Percentiles rank a stretch among this genome's conserved stretches.
Conservation (phyloP, 768 basidiomycete species). For the Kwoniella dendrophila region DNA sequence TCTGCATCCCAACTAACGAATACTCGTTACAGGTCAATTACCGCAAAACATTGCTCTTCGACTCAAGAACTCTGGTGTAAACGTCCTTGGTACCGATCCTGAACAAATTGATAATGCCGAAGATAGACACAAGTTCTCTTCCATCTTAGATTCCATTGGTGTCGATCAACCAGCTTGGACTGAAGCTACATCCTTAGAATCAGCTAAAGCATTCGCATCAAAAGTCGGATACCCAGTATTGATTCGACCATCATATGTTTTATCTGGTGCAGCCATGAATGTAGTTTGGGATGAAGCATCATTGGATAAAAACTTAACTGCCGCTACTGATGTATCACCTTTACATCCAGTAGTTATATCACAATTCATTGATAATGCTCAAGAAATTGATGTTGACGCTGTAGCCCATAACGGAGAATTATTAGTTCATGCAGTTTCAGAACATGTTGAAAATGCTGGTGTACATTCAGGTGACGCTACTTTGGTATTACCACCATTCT, state of each 20-base stretch:
- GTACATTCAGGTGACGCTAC: slow-evolving; percentile 99
- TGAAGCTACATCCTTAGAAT: slow-evolving; percentile 82
- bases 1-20: too few relatives aligned
- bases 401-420: slow-evolving; percentile 91
- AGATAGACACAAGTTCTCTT: slow-evolving; percentile 98
- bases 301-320: slow-evolving; percentile 91
- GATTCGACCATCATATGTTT: slow-evolving; percentile 95
- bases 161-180: slow-evolving; percentile 97
- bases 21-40: slow-evolving; percentile 84
- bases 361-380: slow-evolving; percentile 96
- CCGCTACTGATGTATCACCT: slow-evolving; percentile 92
- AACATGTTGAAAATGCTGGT: slow-evolving; percentile 98
- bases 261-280: slow-evolving; percentile 99
- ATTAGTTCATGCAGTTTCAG: slow-evolving; percentile 91
- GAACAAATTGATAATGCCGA: slow-evolving; percentile 94
- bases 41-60: slow-evolving; percentile 98
- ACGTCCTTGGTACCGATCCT: slow-evolving; percentile 94
- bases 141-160: slow-evolving; percentile 87
- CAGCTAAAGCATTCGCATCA: slow-evolving; percentile 86
- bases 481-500: slow-evolving; percentile 91
- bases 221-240: slow-evolving; percentile 94
- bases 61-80: slow-evolving; percentile 85
- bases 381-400: slow-evolving; percentile 97
- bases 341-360: slow-evolving; percentile 97
- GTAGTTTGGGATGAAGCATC: slow-evolving; percentile 89